Base-by-base conservation (phyloP, 768 basidiomycete genomes). In the Podaxis sp. region DNA sequence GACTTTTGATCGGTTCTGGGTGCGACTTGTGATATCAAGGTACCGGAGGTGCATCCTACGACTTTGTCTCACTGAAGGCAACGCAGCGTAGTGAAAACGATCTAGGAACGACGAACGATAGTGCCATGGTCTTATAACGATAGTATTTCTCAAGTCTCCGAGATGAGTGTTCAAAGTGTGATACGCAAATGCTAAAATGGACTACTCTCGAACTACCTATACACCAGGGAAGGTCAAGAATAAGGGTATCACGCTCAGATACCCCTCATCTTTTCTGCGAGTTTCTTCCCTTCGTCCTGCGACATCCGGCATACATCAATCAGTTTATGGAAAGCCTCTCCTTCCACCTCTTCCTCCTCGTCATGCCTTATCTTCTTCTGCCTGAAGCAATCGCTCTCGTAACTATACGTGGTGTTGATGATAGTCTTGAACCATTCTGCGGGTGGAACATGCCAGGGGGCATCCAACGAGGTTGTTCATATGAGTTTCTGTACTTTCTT, bases 401-500 rank as follows among this genome's bases (percentile, higher is more conserved):
- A 23, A 23, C 23, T 23, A 23, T 9, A 42, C 5, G 53, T 55
- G 1, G 25, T 14, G 0, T 57, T 13, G 10, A 50, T 9, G 14
- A 59, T 44, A 0, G 2, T 51, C 14, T 28, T 52, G 25, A 40
- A 59, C 50, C 50, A 59, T 47, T 51, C 27, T 32, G 50, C 37
- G 0, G 38, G 0, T 11, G 50, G 21, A 35, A 59, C 58, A 9
- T 28, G 9, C 50, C 58, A 59, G 1, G 58, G 50, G 21, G 2
- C 10, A 2, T 23, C 40, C 50, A 52, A 44, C 13, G 11, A 27
- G 2, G 50, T 32, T 6, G 50, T 16, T 28, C 50, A 11, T 16
- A 64, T 48, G 14, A 64, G 38, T 35, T 16, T 50, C 44, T 27
- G 42, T 11, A 64, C 42, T 40, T 57, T 64, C 37, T 32, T 38